These are phyloP conservation scores for Stagonosporopsis chrysanthemi DNA, from an alignment of 2,329 filamentous ascomycete species.

Conservation along the genomic window DNA sequence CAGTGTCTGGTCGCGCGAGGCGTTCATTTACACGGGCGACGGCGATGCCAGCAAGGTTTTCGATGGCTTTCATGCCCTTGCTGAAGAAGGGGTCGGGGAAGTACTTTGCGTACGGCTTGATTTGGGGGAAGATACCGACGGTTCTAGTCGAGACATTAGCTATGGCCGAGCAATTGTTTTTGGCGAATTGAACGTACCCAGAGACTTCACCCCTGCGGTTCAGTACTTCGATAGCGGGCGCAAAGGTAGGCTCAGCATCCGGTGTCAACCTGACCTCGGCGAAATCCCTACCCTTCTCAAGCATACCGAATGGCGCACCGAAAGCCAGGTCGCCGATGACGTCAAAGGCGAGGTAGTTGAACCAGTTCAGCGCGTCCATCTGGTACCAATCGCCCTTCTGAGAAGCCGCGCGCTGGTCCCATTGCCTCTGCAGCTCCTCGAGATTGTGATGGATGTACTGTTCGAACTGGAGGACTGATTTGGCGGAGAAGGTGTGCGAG, in stretches of 20 bases:
- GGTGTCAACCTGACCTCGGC: slow-evolving; percentile 74
- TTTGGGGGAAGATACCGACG: slow-evolving; percentile 73
- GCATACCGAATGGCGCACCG: slow-evolving; percentile 83
- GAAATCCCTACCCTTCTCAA: slow-evolving; percentile 76
- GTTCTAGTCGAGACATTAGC: slow-evolving; percentile 54
- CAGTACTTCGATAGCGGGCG: slow-evolving; percentile 83
- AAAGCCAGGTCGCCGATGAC: slow-evolving; percentile 71
- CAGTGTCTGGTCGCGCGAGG: slow-evolving; percentile 63
- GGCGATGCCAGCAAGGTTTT: slow-evolving; percentile 86
- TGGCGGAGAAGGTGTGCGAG: slow-evolving; percentile 84
- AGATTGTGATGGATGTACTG: slow-evolving; percentile 86
- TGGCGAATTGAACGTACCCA: slow-evolving; percentile 53
- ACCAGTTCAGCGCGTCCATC: slow-evolving; percentile 81
- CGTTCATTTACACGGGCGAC: slow-evolving; percentile 80
- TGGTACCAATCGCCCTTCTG: slow-evolving; percentile 64
- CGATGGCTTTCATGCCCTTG: slow-evolving; percentile 74
- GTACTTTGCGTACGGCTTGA: slow-evolving; percentile 83
- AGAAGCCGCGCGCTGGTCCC: slow-evolving; percentile 69
- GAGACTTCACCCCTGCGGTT: slow-evolving; percentile 89
- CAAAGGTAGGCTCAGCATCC: slow-evolving; percentile 69
- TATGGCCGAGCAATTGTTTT: neutral
- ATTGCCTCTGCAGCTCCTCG: slow-evolving; percentile 74
- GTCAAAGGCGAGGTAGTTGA: slow-evolving; percentile 68
- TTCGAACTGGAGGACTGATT: slow-evolving; percentile 83
- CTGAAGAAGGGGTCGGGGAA: slow-evolving; percentile 84